Base-by-base conservation (phyloP, 495 filamentous ascomycete genomes). In the Xylaria longipes region DNA sequence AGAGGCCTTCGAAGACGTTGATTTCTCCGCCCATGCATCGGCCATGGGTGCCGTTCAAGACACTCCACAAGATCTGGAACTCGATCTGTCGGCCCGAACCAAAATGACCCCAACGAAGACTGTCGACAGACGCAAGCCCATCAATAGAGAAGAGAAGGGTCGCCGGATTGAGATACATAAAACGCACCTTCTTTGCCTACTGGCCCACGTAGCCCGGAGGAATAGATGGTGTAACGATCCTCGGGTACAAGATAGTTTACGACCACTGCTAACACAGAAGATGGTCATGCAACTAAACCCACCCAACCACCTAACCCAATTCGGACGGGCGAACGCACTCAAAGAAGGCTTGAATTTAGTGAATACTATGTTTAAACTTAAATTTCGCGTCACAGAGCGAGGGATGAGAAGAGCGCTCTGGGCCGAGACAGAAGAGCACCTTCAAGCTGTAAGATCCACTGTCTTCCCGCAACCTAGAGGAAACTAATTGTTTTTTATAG, bases 151-250 rank as follows among this genome's bases (percentile, higher is more conserved):
- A 9, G 95, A 97, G 76, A 94, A 87, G 74, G 88, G 86, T 60
- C 80, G 89, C 14, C 87, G 95, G 48, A 79, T 96, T 33, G 88
- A 96, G 70, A 82, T 93, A 41, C 96, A 99, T 77, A 97, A 97
- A 80, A 83, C 88, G 73, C 94, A 99, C 82, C 58, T 98, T 3
- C 84, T 97, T 41, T 97, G 94, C 74, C 84, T 98, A 1, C 78
- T 98, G 39, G 85, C 85, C 5, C 93, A 98, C 79, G 88, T 91
- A 25, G 86, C 91, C 72, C 80, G 87, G 31, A 88, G 94, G 50
- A 98, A 97, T 77, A 80, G 83, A 65, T 98, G 95, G 95, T 98
- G 95, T 77, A 97, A 97, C 79, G 90, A 96, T 78, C 72, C 84
- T 17, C 78, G 83, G 71, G 83, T 91, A 46, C 91, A 96, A 78